Base-by-base conservation (phyloP, 345 rosid genomes). In the Lepidium didymum region DNA sequence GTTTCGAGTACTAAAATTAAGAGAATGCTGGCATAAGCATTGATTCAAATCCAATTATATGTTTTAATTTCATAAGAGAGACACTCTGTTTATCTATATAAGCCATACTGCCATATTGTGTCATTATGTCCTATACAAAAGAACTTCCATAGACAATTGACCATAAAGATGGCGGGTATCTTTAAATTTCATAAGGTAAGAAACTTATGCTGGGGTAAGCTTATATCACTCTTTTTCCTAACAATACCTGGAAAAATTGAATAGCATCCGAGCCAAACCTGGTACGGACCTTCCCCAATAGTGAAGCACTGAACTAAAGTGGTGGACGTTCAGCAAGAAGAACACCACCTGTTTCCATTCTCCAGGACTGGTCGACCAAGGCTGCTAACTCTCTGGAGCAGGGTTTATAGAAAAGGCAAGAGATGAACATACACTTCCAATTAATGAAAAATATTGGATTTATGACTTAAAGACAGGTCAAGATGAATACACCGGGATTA, bases 321-420 rank as follows among this genome's bases (percentile, higher is more conserved):
- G 81, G 84, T 64, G 81, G 72, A 6, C 35, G 73, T 69, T 86
- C 96, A 73, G 88, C 86, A 62, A 47, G 70, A 51, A 90, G 75
- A 77, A 81, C 66, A 73, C 97, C 97, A 37, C 90, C 96, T 86
- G 90, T 86, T 70, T 86, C 89, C 95, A 90, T 93, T 77, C 88
- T 86, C 96, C 97, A 90, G 42, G 97, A 88, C 66, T 56, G 85
- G 83, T 90, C 97, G 49, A 87, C 95, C 67, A 93, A 78, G 61
- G 80, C 55, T 49, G 81, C 76, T 74, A 90, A 70, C 81, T 93
- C 99, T 70, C 97, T 88, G 81, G 47, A 62, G 35, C 38, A 51
- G 43, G 46, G 54, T 52, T 52, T 16, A 67, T 35, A 66, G 62
- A 42, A 56, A 64, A 49, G 23, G 38, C 8, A 0, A 44, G 37